phyloP scores from a whole-genome alignment of 2,329 filamentous ascomycete genomes.

The Ambrosiella beaveri region DNA sequence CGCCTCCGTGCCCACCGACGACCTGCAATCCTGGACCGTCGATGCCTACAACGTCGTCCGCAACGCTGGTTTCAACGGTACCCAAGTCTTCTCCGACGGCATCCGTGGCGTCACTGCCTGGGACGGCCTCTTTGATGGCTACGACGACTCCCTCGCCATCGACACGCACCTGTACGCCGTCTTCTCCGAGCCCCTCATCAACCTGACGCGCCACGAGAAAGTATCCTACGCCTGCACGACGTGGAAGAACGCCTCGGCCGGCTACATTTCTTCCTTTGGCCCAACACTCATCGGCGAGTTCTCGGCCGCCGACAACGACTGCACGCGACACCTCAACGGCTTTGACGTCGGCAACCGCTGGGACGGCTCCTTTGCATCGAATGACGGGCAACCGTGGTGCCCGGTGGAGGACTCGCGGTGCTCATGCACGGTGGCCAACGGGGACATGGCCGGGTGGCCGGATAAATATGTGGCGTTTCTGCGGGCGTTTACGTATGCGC shows the following conservation, averaged over 20 bases:
- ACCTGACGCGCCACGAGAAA: slow-evolving; percentile 47
- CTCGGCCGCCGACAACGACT: slow-evolving; percentile 58
- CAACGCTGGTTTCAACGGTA: slow-evolving; percentile 41
- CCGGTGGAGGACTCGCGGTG: slow-evolving; percentile 35
- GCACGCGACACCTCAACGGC: slow-evolving; percentile 45
- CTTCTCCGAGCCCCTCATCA: slow-evolving; percentile 53
- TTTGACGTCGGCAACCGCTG: slow-evolving; percentile 53
- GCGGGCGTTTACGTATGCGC: slow-evolving; percentile 53
- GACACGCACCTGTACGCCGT: slow-evolving; percentile 69
- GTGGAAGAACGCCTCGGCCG: slow-evolving; percentile 43
- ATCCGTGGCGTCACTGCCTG: slow-evolving; percentile 57
- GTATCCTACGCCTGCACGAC: slow-evolving; percentile 51
- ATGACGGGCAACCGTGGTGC: slow-evolving; percentile 40
- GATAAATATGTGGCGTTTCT: slow-evolving; percentile 50
- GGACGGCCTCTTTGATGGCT: slow-evolving; percentile 45
- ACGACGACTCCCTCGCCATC: slow-evolving; percentile 43
- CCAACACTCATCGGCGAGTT: slow-evolving; percentile 63
- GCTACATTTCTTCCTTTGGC: slow-evolving; percentile 33
- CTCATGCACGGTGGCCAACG: slow-evolving; percentile 41
- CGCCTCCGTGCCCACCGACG: slow-evolving; percentile 36
- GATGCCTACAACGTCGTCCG: slow-evolving; percentile 37
- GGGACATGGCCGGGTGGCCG: slow-evolving; percentile 13
- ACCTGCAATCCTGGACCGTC: slow-evolving; percentile 41
- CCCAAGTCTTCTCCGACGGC: slow-evolving; percentile 53
- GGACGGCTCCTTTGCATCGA: slow-evolving; percentile 47